Percentiles rank a stretch among this genome's conserved stretches.
Evolutionary conservation across 2,329 filamentous ascomycete species (phyloP).

Genomic region (Aspergillus ochraceoroseus): DNA sequence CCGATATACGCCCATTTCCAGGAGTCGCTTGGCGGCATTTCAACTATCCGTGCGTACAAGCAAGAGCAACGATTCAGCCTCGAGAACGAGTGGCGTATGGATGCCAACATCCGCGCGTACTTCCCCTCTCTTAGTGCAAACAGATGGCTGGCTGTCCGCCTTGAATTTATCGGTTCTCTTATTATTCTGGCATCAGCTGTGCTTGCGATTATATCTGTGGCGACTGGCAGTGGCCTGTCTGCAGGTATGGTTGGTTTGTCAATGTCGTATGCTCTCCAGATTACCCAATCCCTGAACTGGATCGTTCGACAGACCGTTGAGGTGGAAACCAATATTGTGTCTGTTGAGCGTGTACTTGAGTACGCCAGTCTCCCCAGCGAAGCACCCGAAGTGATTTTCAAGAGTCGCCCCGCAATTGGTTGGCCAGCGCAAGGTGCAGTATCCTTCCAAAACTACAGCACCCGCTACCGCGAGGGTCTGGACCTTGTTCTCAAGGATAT

Average conservation of each 20-base stretch:
- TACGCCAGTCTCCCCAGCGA: conserved; percentile 89
- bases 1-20: conserved; percentile 99
- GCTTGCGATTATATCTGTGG: conserved; percentile 75
- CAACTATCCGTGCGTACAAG: conserved; percentile 89
- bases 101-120: conserved; percentile 89
- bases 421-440: conserved; percentile 90
- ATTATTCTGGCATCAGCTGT: conserved; percentile 85
- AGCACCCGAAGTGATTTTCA: conserved; percentile 87
- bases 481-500: conserved; percentile 92
- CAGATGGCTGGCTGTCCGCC: conserved; percentile 87
- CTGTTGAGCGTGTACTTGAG: conserved; percentile 93
- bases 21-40: conserved; percentile 88
- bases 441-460: conserved; percentile 89
- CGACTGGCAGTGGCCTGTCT: conserved; percentile 58
- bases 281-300: conserved; percentile 97
- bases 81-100: conserved; percentile 96
- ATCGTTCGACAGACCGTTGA: conserved; percentile 98
- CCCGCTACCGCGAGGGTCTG: conserved; percentile 81
- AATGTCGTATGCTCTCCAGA: conserved; percentile 96
- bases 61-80: conserved; percentile 81
- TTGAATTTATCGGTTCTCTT: conserved; percentile 91
- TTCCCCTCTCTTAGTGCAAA: conserved; percentile 93
- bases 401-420: conserved; percentile 76
- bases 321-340: conserved; percentile 99
- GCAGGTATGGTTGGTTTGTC: conserved; percentile 80